phyloP scores from a whole-genome alignment of 2,329 filamentous ascomycete species.

The Chrysosphaeria jannelii region DNA sequence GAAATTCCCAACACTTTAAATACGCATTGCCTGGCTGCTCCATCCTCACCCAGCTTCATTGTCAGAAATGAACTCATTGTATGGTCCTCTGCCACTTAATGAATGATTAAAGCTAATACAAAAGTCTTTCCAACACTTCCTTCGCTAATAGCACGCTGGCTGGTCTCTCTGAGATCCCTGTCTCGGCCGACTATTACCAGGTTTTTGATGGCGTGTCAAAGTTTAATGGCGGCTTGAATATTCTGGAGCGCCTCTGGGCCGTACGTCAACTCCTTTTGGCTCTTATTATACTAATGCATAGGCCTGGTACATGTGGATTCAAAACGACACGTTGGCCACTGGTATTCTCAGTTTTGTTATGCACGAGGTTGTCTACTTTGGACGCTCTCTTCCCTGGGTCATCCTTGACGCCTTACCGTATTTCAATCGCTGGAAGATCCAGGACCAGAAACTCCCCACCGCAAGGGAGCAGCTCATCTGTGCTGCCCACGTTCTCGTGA shows the following conservation, averaged over 20 bases:
- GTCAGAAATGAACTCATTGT: too few species aligned
- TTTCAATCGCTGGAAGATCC: constrained; percentile 87
- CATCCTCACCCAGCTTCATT: too few species aligned
- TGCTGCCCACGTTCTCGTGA: constrained; percentile 70
- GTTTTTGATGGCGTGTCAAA: constrained; percentile 33
- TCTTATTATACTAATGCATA: constrained; percentile 7
- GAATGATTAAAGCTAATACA: too few species aligned
- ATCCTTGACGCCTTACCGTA: constrained; percentile 67
- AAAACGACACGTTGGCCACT: constrained; percentile 87
- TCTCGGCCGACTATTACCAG: constrained; percentile 19
- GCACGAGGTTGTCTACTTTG: constrained; percentile 89
- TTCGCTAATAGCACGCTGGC: constrained; percentile 3
- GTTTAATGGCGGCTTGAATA: constrained; percentile 63
- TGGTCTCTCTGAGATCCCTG: constrained; percentile 7
- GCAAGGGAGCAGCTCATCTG: constrained; percentile 82
- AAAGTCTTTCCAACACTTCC: constrained; percentile 3
- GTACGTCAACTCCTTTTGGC: constrained; percentile 13
- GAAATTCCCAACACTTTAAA: too few species aligned
- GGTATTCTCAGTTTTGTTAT: constrained; percentile 93
- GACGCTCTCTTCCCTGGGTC: constrained; percentile 68
- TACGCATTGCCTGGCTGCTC: too few species aligned
- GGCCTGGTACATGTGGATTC: constrained; percentile 93
- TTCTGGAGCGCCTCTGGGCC: constrained; percentile 70
- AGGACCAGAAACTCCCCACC: constrained; percentile 74
- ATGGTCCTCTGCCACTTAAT: too few species aligned